Base-by-base conservation (phyloP, 2,329 filamentous ascomycete genomes). In the Colletotrichum phormii region DNA sequence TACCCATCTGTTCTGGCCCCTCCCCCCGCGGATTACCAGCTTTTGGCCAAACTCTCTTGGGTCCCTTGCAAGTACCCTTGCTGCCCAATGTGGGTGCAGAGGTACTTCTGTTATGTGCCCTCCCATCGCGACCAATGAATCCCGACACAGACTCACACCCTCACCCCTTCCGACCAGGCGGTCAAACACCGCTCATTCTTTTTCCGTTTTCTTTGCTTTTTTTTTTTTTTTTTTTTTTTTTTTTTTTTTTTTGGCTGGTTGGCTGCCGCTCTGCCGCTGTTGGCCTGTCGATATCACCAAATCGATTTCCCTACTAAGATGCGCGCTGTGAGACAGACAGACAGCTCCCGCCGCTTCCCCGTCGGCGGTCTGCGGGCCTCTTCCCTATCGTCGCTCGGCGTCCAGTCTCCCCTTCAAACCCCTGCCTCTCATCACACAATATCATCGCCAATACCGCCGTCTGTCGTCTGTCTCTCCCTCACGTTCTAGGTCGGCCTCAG, bases 181-280 rank as follows among this genome's bases (percentile, higher is more conserved):
- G 71, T 73, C 71, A 73, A 73, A 73, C 71, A 73, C 71, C 71
- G 71, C 71, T 71, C 37, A 37, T 73, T 71, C 61, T 59, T 70
- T 60, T 72, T 64, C 70, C 70, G 54, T 70, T 61, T 72, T 64
- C 33, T 57, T 61, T 53, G 29, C 33, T 66, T n/a, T n/a, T n/a
- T n/a, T n/a, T n/a, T n/a, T n/a, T n/a, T n/a, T n/a, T n/a, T n/a
- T n/a, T n/a, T n/a, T n/a, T n/a, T n/a, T n/a, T n/a, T n/a, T n/a
- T n/a, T n/a, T n/a, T n/a, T n/a, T n/a, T n/a, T n/a, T 66, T 24
- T 33, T 29, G 42, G 31, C 33, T 42, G 42, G 12, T 18, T 68
- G 53, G 51, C 57, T 46, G 62, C 49, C 58, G 65, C 58, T 55
- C 58, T 68, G 26, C 51, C 53, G 67, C 67, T 35, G 29, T 58